Conservation (phyloP, 768 basidiomycete species). For the Pleurotus pulmonarius region DNA sequence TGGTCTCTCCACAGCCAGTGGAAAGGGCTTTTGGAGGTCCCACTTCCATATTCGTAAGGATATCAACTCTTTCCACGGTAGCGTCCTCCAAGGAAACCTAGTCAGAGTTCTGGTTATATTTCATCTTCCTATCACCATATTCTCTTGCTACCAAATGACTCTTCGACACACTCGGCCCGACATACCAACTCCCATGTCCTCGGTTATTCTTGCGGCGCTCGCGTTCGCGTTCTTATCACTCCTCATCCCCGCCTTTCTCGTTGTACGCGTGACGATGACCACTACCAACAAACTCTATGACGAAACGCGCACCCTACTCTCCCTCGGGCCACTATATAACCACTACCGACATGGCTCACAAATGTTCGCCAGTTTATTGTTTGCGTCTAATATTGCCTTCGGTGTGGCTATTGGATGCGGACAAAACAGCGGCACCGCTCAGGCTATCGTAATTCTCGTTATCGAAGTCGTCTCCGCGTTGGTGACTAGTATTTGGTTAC, state of each 20-base stretch:
- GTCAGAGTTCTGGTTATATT: conserved; percentile 88
- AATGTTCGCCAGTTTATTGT: conserved; percentile 78
- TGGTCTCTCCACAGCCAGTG: conserved; percentile 24
- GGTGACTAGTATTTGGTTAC: conserved; percentile 90
- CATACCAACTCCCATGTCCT: conserved; percentile 27
- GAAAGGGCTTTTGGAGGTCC: conserved; percentile 43
- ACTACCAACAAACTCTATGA: conserved; percentile 91
- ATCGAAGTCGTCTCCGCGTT: conserved; percentile 86
- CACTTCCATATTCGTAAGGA: conserved; percentile 39
- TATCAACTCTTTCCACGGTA: conserved; percentile 76
- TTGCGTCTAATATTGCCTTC: conserved; percentile 78
- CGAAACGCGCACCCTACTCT: conserved; percentile 87
- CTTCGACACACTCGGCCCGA: conserved; percentile 48
- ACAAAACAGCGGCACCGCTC: conserved; percentile 86
- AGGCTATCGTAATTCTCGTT: conserved; percentile 86
- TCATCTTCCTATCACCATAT: conserved; percentile 91
- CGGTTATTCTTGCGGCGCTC: conserved; percentile 76
- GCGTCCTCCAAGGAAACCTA: conserved; percentile 84
- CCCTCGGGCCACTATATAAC: conserved; percentile 91
- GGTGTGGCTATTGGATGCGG: conserved; percentile 87
- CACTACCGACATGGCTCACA: conserved; percentile 91
- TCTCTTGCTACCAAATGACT: conserved; percentile 85
- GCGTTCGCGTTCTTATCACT: conserved; percentile 81
- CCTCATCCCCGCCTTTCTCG: conserved; percentile 66
- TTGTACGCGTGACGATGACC: conserved; percentile 75